Base-by-base conservation (phyloP, 345 rosid genomes). In the Eucalyptus curtisii region DNA sequence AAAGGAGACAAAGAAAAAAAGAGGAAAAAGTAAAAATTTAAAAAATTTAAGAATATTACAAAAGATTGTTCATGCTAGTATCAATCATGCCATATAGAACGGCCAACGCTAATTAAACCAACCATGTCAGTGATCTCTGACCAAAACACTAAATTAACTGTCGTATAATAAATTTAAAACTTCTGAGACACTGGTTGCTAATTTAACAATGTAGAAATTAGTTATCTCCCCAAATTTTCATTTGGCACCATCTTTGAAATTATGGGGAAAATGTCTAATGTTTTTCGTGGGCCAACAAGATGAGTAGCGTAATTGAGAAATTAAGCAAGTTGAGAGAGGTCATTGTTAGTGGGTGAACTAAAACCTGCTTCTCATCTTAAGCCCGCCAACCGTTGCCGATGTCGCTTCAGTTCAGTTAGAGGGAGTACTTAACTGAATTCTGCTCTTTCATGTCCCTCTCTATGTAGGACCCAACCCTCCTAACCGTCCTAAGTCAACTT, bases 51-150 rank as follows among this genome's bases (percentile, higher is more conserved):
- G 11, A 17, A 33, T 16, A 31, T 68, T 66, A 3, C 31, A 31
- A 31, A 8, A 66, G n/a, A 64, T 2, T 16, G 3, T 66, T 66
- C 40, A 31, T 4, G 3, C 9, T 3, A 31, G 2, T 9, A 13
- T 3, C 40, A 8, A 3, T 64, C 5, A 1, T 64, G 20, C 6
- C 76, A n/a, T 8, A 8, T 64, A n/a, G 2, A 68, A 68, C 0
- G 22, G 1, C 10, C 7, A 10, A 5, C 0, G 2, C 0, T 17
- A 3, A 68, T 68, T 61, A 61, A 13, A 61, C 17, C 16, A 27
- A 6, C 31, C 7, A 6, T 2, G 3, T 61, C 2, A 2, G 33
- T 30, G 31, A 61, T 30, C 3, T 61, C 8, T 6, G 1, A 61
- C 15, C 4, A 30, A 30, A 61, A 30, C 2, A 57, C 7, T 57